Evolutionary conservation across 176 grass and related monocot genomes (phyloP).

Genomic region (Cymbopogon citratus): DNA sequence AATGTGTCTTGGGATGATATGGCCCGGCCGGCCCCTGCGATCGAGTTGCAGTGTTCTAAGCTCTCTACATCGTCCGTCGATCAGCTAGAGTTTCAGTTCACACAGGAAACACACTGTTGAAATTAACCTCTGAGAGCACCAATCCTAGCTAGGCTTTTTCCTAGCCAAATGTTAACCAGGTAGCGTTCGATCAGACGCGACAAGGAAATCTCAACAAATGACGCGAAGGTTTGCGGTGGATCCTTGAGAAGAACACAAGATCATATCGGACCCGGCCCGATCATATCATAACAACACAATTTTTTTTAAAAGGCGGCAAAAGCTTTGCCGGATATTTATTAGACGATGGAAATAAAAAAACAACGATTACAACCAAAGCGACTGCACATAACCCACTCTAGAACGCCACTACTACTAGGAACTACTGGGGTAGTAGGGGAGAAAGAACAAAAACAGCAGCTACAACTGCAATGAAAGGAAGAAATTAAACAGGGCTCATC

Average conservation of each 20-base stretch:
- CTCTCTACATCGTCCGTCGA: background rate
- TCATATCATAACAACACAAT: background rate
- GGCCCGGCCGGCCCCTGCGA: background rate
- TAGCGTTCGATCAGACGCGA: conserved; percentile 27
- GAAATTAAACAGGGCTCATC: too few relatives aligned
- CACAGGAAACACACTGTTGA: background rate
- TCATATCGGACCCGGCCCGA: background rate
- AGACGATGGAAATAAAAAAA: too few relatives aligned
- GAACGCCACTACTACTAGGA: too few relatives aligned
- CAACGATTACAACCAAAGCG: too few relatives aligned
- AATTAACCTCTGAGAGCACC: conserved; percentile 18
- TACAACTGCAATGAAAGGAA: too few relatives aligned
- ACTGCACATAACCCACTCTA: too few relatives aligned
- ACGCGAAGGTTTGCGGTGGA: background rate
- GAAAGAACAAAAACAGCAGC: too few relatives aligned
- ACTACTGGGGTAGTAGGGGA: too few relatives aligned
- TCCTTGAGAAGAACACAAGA: background rate
- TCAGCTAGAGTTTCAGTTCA: background rate
- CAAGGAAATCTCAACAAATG: conserved; percentile 26
- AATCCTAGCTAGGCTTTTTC: background rate
- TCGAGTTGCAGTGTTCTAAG: conserved; percentile 23
- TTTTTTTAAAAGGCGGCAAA: too few relatives aligned
- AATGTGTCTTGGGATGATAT: background rate
- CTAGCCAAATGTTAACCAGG: background rate
- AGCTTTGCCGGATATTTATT: too few relatives aligned